These are phyloP conservation scores for Syncephalis plumigaleata DNA, from an alignment of 371 early-diverging fungal species.

Conservation along the genomic window DNA sequence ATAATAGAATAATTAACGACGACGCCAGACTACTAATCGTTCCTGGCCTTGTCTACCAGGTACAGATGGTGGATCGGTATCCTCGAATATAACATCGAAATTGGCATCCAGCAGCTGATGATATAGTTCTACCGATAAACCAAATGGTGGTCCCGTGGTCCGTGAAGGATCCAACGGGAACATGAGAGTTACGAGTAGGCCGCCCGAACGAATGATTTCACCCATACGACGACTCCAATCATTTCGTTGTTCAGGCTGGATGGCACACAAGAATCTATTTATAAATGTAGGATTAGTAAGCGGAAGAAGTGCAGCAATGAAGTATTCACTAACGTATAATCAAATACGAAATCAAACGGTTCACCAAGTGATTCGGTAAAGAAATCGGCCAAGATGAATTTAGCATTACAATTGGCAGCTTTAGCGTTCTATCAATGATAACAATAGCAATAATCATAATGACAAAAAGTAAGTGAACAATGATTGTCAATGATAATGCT, in stretches of 20 bases:
- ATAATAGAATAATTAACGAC: constrained; percentile 9
- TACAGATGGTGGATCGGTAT: constrained; percentile 28
- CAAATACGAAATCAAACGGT: constrained; percentile 56
- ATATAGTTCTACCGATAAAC: constrained; percentile 31
- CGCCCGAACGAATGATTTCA: constrained; percentile 48
- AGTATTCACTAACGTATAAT: constrained; percentile 45
- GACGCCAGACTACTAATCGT: constrained; percentile 35
- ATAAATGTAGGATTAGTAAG: not conserved
- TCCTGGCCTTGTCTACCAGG: constrained; percentile 27
- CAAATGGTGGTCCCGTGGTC: constrained; percentile 44
- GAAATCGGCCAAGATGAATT: constrained; percentile 9
- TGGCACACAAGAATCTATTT: constrained; percentile 61
- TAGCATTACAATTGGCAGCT: not conserved
- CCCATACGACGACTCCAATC: constrained; percentile 55
- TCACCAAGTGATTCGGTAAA: constrained; percentile 37
- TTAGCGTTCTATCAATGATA: constrained; percentile 10
- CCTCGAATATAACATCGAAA: constrained; percentile 36
- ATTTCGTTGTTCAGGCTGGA: constrained; percentile 42
- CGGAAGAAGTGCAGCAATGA: no score
- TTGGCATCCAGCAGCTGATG: constrained; percentile 20
- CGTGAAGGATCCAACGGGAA: constrained; percentile 38
- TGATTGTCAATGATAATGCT: no score
- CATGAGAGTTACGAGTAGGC: constrained; percentile 66
- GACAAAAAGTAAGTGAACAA: not conserved
- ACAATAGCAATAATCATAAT: not conserved